Evolutionary conservation across 2,329 filamentous ascomycete genomes (phyloP).

Genomic region (Leptoxyphium fumago): DNA sequence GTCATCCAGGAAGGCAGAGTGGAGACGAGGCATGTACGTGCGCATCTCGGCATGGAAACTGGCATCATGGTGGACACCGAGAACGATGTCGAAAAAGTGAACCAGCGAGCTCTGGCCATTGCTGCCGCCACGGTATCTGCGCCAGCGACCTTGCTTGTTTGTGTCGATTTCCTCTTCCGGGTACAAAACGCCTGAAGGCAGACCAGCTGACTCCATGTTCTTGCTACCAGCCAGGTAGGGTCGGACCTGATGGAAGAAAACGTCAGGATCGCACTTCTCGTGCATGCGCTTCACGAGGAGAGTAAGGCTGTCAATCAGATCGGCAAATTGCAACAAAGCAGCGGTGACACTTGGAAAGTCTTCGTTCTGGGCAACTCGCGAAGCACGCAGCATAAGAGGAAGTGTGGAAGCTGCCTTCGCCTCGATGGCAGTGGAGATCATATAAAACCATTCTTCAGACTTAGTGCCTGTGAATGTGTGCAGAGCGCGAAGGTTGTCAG

Average conservation of each 20-base stretch:
- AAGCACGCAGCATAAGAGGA: slow-evolving; percentile 31
- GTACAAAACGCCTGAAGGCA: slow-evolving; percentile 38
- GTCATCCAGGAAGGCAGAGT: slow-evolving; percentile 35
- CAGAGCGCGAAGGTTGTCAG: slow-evolving; percentile 71
- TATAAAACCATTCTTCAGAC: slow-evolving; percentile 76
- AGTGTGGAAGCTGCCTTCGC: slow-evolving; percentile 34
- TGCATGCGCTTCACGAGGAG: slow-evolving; percentile 36
- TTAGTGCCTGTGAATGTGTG: slow-evolving; percentile 83
- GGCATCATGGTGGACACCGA: slow-evolving; percentile 32
- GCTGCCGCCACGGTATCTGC: slow-evolving; percentile 38
- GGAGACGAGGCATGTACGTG: slow-evolving; percentile 39
- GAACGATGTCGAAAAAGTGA: slow-evolving; percentile 38
- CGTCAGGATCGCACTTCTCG: slow-evolving; percentile 31
- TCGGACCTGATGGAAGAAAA: slow-evolving; percentile 39
- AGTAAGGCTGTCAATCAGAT: slow-evolving; percentile 25
- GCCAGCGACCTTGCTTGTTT: slow-evolving; percentile 28
- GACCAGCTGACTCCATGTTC: slow-evolving; percentile 36
- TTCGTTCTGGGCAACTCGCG: slow-evolving; percentile 28
- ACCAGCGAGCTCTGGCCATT: slow-evolving; percentile 42
- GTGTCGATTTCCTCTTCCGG: slow-evolving; percentile 29
- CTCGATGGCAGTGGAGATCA: slow-evolving; percentile 39
- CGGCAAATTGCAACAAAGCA: slow-evolving; percentile 3
- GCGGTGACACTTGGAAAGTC: slow-evolving; percentile 10
- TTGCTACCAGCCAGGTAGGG: slow-evolving; percentile 39
- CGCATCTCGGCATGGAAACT: slow-evolving; percentile 30